Base-by-base conservation (phyloP, 192 early-diverging fungal genomes). In the Podila verticillata region DNA sequence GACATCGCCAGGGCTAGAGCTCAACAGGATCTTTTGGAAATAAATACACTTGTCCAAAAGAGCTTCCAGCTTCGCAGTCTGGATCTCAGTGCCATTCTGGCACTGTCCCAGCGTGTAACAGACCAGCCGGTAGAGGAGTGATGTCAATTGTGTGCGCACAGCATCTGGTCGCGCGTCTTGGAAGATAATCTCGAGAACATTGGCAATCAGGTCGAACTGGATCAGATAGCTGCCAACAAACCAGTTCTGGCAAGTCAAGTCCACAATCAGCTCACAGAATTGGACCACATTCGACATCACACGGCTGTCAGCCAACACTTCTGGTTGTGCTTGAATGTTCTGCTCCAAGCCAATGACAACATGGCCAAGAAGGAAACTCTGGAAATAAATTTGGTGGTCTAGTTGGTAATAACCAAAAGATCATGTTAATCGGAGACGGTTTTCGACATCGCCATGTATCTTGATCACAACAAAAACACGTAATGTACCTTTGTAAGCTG, bases 1-100 rank as follows among this genome's bases (percentile, higher is more conserved):
- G n/a, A 79, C 75, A 72, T 93, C 92, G 0, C 64, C 85, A 31
- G 91, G 88, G 28, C 72, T 73, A 13, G 58, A 39, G 69, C 82
- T 85, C 0, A 93, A 57, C 20, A 93, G 75, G 48, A 93, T 82
- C 75, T 88, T 90, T 78, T 92, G 90, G 77, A 91, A 81, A 39
- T 89, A 84, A 22, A 92, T 87, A 26, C 87, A 84, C 61, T 90
- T 87, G 56, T 85, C 74, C 15, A 92, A 65, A 7, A 91, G 73
- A 5, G 81, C 81, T 17, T 64, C 74, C 13, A 83, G 63, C 7
- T 73, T 64, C 0, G 82, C 70, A 2, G 81, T 80, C 19, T 91
- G 72, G 12, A 88, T 58, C 60, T 89, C 87, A 39, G 32, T 32
- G 10, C 70, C 70, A 26, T 63, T 60, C 10, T 72, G 70, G n/a